These are phyloP conservation scores for Pythium angustatum DNA, from an alignment of 352 stramenopile species.

Conservation along the genomic window DNA sequence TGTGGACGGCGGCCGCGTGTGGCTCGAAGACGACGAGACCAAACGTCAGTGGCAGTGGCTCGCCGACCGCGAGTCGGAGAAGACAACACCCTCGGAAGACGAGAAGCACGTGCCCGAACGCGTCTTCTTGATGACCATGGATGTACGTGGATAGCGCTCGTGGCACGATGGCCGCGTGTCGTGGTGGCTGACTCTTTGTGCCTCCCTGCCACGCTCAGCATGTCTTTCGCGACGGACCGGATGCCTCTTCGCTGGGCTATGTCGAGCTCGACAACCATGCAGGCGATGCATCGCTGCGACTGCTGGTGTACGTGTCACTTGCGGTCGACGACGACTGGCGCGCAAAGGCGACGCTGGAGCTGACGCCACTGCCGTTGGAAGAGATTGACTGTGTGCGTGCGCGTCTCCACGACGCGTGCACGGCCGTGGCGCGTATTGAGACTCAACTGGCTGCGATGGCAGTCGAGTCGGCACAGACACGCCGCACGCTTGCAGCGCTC, in stretches of 20 bases:
- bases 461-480: too few relatives aligned
- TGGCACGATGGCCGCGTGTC: not conserved
- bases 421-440: not conserved
- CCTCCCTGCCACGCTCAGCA: too few relatives aligned
- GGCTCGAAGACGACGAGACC: conserved; percentile 7
- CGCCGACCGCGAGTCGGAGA: too few relatives aligned
- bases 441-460: too few relatives aligned
- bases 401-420: not conserved
- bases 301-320: not conserved
- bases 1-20: not conserved
- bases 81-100: too few relatives aligned
- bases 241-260: too few relatives aligned
- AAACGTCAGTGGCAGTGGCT: conserved; percentile 4
- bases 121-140: not conserved
- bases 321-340: not conserved
- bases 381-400: not conserved
- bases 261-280: not conserved
- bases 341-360: not conserved
- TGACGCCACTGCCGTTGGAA: not conserved
- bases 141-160: not conserved
- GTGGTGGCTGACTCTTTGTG: too few relatives aligned
- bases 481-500: too few relatives aligned
- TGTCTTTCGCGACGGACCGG: too few relatives aligned
- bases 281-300: not conserved
- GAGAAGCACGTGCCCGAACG: not conserved